Evolutionary conservation across 169 alveolate genomes (phyloP), one percentile per base, ranked within the genome.

Genomic region (Plasmodium blacklocki): DNA sequence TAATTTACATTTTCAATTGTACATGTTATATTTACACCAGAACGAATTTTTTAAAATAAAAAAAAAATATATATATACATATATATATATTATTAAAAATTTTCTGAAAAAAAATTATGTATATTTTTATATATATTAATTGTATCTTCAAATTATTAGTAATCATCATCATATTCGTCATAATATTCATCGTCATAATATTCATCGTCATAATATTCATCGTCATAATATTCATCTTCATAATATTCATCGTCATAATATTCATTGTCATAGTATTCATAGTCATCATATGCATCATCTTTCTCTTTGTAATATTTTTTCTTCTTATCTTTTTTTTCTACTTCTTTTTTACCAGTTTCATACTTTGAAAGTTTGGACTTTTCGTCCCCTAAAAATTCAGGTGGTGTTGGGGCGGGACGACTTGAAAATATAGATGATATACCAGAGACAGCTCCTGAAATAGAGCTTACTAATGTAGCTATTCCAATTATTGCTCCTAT

Each of bases 391-490:
- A 80, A 80, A 68, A 80, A 80, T 66, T 59, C 15, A 58, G 80
- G 85, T 6, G 90, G 90, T 3, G 90, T 67, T 21, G 90, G 90
- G 50, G 74, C 70, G 39, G 70, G 50, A 0, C 52, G 12, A 15
- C 73, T 64, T 14, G 80, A 32, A 52, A 80, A 80, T 21, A 56
- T 19, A 18, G 90, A 23, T 14, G 90, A 23, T n/a, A 80, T 64
- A 54, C 85, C 90, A 32, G 90, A 80, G 21, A 80, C 58, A n/a
- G 83, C 83, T 29, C 90, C 90, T 21, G 90, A 56, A 26, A 80
- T 80, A 47, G 90, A 66, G 18, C 74, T 68, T 29, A 56, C 64
- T 19, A 80, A 32, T 60, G 60, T 52, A 47, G 29, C 50, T 29
- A 80, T 68, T 32, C 59, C 43, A 6, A 54, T 47, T 4, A 68